Base-by-base conservation (phyloP, 345 rosid species). In the Mangifera indica region DNA sequence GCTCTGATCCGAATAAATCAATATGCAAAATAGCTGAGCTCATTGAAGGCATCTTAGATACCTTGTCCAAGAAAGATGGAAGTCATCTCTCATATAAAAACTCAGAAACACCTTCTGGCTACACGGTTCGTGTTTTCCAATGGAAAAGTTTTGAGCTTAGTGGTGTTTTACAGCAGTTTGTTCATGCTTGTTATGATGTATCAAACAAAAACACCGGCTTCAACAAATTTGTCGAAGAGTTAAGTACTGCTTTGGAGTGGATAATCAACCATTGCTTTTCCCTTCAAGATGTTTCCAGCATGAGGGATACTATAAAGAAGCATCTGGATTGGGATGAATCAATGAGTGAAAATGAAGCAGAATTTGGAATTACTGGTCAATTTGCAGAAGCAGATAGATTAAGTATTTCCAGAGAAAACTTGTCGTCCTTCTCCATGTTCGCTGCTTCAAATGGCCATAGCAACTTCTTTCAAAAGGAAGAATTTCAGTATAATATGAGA, bases 201-300 rank as follows among this genome's bases (percentile, higher is more conserved):
- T 76, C 87, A 77, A 87, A 80, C 54, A 84, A 77, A 74, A 90
- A 87, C 83, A 78, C 86, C 10, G 91, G 85, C 72, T 34, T 87
- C 53, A 80, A 71, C 77, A 92, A 72, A 74, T 89, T 95, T 79
- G 62, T 84, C 15, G 69, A 84, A 76, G 98, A 89, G 76, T 73
- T 91, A 44, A 74, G 82, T 78, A 77, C 78, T 62, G 66, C 92
- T 63, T 72, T 95, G 79, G 96, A 89, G 67, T 95, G 99, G 98
- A 86, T 86, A 61, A 82, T 90, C 72, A 92, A 86, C 77, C 95
- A 92, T 46, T 92, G 99, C 68, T 92, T 92, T 75, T 90, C 99
- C 67, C 83, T 92, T 62, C 97, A 92, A 86, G 96, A 92, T 83
- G 97, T 90, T 87, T 84, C 97, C 68, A 88, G 90, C 91, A 94